Percentiles rank a stretch among this genome's conserved stretches.
phyloP scores from a whole-genome alignment of 768 basidiomycete species.

The Lyophyllum decastes region DNA sequence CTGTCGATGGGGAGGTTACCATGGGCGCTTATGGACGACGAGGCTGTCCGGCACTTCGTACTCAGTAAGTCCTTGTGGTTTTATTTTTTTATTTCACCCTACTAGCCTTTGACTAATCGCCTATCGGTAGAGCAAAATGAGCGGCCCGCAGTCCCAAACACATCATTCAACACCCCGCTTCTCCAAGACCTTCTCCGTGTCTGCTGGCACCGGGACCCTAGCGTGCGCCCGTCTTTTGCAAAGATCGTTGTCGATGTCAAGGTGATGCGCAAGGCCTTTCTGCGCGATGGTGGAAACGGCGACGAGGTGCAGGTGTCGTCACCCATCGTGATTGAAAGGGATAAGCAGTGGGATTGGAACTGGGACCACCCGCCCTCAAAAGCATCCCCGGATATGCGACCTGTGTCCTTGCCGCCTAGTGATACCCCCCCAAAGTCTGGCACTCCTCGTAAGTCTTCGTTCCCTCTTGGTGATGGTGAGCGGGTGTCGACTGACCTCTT shows the following conservation, averaged over 20 bases:
- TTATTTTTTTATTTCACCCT: neutral
- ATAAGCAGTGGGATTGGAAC: conserved; percentile 14
- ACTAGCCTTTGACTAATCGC: neutral
- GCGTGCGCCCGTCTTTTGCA: conserved; percentile 53
- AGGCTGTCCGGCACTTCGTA: conserved; percentile 51
- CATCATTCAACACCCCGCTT: conserved; percentile 31
- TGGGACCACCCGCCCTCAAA: conserved; percentile 11
- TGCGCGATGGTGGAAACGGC: neutral
- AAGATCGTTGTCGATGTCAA: conserved; percentile 47
- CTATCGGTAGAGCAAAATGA: conserved; percentile 42
- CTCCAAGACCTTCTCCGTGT: conserved; percentile 45
- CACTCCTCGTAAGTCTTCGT: conserved; percentile 23
- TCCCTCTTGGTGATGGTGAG: neutral
- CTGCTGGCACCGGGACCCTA: conserved; percentile 61
- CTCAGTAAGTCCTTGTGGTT: conserved; percentile 37
- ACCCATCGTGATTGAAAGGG: conserved; percentile 12
- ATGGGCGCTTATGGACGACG: conserved; percentile 54
- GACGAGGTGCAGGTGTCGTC: neutral
- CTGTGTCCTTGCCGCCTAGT: conserved; percentile 26
- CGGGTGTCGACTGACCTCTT: neutral
- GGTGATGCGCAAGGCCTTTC: conserved; percentile 38
- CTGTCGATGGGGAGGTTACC: conserved; percentile 63
- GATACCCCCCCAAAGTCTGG: neutral
- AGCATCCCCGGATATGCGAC: conserved; percentile 44
- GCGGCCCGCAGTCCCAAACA: conserved; percentile 50